Evolutionary conservation across 2,329 filamentous ascomycete genomes (phyloP), one percentile per base, ranked within the genome.

Genomic region (Trichocomaceae sp.): DNA sequence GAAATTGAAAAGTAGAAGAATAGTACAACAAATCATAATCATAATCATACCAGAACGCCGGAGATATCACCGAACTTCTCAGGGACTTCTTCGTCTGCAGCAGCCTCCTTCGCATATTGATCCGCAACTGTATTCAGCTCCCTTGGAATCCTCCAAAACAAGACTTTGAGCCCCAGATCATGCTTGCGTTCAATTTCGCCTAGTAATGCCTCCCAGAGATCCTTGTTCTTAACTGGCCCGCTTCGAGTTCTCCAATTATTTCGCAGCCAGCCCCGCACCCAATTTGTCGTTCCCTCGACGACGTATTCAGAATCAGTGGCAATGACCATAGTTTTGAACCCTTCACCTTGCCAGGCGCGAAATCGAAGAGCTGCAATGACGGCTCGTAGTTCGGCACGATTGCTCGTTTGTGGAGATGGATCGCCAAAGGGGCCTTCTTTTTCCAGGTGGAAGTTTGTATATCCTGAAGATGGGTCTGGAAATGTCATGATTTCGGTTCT

Each of bases 331-430:
- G 64, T 64, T 37, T 65, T 68, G 66, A 53, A 74, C 62, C 62
- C 71, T 57, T 80, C 76, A 5, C 61, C 65, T 0, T 12, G n/a
- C 78, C 78, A 81, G 57, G 62, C 7, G 2, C 71, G 66, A 59
- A 71, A 75, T 23, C 73, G 67, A 19, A 82, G 68, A 3, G 75
- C 80, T 4, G 71, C 76, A 47, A 81, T 74, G 5, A 76, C 77
- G 6, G 79, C 80, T 12, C 79, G 79, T 5, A 83, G 72, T 62
- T 82, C 78, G 3, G 81, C 81, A 3, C 80, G 72, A 59, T 81
- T 79, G 67, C 72, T 81, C 19, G 72, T 81, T 56, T 77, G 75
- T 7, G 59, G 49, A 41, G 63, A 54, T 0, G 50, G 15, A 22
- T 72, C 64, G 12, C 72, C 75, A 47, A 64, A 74, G 2, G 76